Evolutionary conservation across 768 basidiomycete species (phyloP).

Genomic region (Collybia mongolica): DNA sequence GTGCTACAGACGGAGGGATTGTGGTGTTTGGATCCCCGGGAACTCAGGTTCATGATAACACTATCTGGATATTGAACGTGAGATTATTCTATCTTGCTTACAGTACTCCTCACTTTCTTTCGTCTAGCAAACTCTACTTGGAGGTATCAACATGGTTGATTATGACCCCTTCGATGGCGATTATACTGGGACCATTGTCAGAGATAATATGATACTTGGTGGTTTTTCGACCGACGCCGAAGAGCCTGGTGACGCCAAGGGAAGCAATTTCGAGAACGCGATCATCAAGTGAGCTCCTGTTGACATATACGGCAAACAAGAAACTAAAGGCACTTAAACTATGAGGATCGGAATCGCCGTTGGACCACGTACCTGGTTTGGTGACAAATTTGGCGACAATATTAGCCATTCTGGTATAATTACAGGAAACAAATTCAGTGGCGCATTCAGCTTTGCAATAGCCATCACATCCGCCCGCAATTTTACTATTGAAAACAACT

Average conservation of each 20-base stretch:
- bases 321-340: conserved; percentile 4
- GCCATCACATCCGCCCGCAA: conserved; percentile 61
- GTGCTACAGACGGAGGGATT: conserved; percentile 79
- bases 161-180: conserved; percentile 65
- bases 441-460: conserved; percentile 74
- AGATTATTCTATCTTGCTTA: conserved; percentile 18
- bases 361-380: conserved; percentile 78
- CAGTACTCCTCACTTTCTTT: conserved; percentile 6
- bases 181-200: conserved; percentile 62
- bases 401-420: conserved; percentile 57
- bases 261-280: conserved; percentile 55
- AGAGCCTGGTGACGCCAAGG: conserved; percentile 40
- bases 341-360: conserved; percentile 77
- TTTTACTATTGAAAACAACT: conserved; percentile 66
- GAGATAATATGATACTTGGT: conserved; percentile 65
- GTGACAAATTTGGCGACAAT: conserved; percentile 45
- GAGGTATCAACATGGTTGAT: conserved; percentile 81
- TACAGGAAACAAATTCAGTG: conserved; percentile 54
- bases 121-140: conserved; percentile 61
- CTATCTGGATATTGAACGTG: conserved; percentile 69
- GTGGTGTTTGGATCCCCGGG: conserved; percentile 79
- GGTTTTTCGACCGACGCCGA: conserved; percentile 58
- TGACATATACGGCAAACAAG: background rate
- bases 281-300: conserved; percentile 63
- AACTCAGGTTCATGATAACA: conserved; percentile 71